A percentile compares a stretch with the other conserved stretches of the same genome.
Conservation (phyloP, 441 rosid genomes). For the Sinapis alba region DNA sequence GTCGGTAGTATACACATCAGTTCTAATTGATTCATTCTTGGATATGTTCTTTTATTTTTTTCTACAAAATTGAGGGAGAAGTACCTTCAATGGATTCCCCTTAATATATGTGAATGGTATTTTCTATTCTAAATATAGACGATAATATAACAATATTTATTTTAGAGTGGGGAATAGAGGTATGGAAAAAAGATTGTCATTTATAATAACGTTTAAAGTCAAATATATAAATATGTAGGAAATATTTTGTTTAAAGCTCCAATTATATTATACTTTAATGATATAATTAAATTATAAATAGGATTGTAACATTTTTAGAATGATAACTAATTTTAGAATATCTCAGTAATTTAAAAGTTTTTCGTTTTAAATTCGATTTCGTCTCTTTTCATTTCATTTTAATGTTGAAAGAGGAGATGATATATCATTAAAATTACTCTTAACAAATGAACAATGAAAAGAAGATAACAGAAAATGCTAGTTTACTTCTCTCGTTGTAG, state of each 20-base stretch:
- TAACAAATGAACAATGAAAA: too few relatives aligned
- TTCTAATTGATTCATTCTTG: background rate
- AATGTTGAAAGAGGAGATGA: too few relatives aligned
- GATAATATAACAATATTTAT: background rate
- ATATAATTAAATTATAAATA: too few relatives aligned
- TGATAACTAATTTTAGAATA: background rate
- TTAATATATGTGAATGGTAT: background rate
- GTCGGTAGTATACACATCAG: background rate
- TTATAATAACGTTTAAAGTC: too few relatives aligned
- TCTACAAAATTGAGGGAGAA: background rate
- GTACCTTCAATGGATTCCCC: background rate
- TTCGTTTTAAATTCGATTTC: background rate
- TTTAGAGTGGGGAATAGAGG: background rate
- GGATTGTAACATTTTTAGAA: background rate
- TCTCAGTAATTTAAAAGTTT: background rate
- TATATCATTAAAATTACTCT: too few relatives aligned
- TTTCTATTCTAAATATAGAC: background rate
- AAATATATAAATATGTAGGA: background rate
- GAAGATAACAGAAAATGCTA: too few relatives aligned
- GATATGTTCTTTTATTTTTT: background rate
- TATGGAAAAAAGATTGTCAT: too few relatives aligned
- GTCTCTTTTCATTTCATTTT: background rate
- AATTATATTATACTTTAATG: background rate
- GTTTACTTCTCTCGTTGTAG: too few relatives aligned
- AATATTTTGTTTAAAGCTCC: too few relatives aligned